phyloP scores from a whole-genome alignment of 2,329 filamentous ascomycete genomes.

The Pleurostoma richardsiae region DNA sequence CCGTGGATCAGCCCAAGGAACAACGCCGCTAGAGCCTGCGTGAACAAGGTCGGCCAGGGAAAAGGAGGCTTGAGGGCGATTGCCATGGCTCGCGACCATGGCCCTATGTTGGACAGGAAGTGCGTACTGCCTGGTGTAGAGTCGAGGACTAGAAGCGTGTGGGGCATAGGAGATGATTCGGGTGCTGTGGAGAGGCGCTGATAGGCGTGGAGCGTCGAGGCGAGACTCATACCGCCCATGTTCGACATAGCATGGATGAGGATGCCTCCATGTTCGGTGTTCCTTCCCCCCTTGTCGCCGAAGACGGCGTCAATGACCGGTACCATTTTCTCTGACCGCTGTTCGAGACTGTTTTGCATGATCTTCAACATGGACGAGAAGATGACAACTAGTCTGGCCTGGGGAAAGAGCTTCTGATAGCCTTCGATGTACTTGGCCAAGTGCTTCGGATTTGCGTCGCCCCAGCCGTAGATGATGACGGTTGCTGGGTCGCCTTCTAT shows the following conservation, averaged over 20 bases:
- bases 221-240: neutral
- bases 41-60: neutral
- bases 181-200: neutral
- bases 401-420: neutral
- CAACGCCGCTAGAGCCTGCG: neutral
- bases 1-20: neutral
- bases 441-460: neutral
- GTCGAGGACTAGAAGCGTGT: neutral
- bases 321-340: neutral
- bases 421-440: neutral
- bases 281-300: neutral
- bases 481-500: neutral
- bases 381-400: neutral
- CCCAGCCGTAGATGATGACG: neutral
- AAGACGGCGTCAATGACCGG: neutral
- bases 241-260: neutral
- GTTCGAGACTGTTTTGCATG: neutral
- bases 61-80: neutral
- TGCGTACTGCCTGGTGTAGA: neutral
- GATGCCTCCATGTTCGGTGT: neutral
- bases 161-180: neutral
- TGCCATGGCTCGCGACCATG: neutral
- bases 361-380: neutral
- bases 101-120: neutral
- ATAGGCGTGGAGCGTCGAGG: neutral